Evolutionary conservation across 163 green algal species (phyloP).

Genomic region (Scenedesmus sp.): DNA sequence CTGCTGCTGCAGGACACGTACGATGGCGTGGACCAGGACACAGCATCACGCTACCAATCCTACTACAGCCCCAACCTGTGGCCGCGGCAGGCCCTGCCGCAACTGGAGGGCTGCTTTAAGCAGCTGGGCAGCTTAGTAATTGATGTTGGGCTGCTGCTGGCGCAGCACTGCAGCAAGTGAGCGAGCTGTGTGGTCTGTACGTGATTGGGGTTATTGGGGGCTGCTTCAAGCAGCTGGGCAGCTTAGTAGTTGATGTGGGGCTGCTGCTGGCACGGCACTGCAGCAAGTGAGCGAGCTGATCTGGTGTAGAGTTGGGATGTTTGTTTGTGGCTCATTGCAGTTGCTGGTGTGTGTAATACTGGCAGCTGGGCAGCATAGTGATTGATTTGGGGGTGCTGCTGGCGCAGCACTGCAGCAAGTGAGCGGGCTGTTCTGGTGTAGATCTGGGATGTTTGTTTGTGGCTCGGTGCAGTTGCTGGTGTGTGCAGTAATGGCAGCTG

Average conservation of each 20-base stretch:
- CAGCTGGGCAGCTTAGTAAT: conserved; percentile 76
- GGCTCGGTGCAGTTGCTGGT: background rate
- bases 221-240: conserved; percentile 79
- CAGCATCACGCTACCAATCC: conserved; percentile 52
- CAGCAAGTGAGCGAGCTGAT: conserved; percentile 63
- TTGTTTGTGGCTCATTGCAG: background rate
- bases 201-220: conserved; percentile 42
- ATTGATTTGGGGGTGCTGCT: background rate
- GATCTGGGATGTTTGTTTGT: too few relatives aligned
- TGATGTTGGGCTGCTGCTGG: conserved; percentile 75
- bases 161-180: conserved; percentile 72
- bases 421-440: background rate
- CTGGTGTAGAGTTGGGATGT: background rate
- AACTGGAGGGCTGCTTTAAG: conserved; percentile 81
- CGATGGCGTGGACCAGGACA: background rate
- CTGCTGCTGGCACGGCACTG: conserved; percentile 73
- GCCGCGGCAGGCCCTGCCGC: conserved; percentile 77
- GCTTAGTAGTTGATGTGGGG: conserved; percentile 76
- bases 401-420: background rate
- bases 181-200: conserved; percentile 18
- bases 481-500: background rate
- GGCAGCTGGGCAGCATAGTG: background rate
- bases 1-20: conserved; percentile 33
- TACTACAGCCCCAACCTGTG: conserved; percentile 83
- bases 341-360: background rate